A percentile compares a stretch with the other conserved stretches of the same genome.
phyloP scores from a whole-genome alignment of 2,329 filamentous ascomycete species.

The Sclerotinia spermophila region DNA sequence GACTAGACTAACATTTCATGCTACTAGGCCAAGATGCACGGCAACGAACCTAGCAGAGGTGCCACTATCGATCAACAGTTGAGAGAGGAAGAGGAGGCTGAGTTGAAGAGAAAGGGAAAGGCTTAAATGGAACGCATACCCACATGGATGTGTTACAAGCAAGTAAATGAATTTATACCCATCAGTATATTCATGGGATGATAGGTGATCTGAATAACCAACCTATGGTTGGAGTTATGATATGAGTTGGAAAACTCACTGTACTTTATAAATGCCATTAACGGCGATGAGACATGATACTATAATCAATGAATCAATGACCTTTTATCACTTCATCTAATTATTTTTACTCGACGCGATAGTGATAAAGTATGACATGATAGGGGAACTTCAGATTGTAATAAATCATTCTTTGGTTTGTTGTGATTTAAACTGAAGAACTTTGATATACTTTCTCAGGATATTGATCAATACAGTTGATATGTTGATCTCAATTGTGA shows the following conservation, averaged over 20 bases:
- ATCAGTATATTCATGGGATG: conserved; percentile 6
- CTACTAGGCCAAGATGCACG: conserved; percentile 58
- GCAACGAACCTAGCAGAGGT: conserved; percentile 69
- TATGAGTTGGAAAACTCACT: not conserved
- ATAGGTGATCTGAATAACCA: not conserved
- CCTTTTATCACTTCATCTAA: conserved; percentile 2
- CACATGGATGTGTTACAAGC: not conserved
- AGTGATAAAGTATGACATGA: not conserved
- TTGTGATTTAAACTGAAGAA: not conserved
- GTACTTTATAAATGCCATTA: conserved; percentile 11
- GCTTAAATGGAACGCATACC: conserved; percentile 31
- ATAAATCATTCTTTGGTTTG: not conserved
- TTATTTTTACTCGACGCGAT: no score
- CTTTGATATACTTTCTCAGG: not conserved
- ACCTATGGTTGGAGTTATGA: not conserved
- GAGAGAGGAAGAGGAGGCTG: conserved; percentile 63
- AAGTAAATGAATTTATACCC: conserved; percentile 2
- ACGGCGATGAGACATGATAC: conserved; percentile 6
- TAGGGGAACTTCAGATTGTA: not conserved
- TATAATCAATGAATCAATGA: conserved; percentile 5
- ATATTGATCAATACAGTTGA: not conserved
- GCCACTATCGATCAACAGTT: conserved; percentile 69
- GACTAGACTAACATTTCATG: not conserved
- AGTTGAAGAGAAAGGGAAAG: conserved; percentile 57
- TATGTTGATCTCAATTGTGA: not conserved